Base-by-base conservation (phyloP, 495 filamentous ascomycete genomes). In the Arthonia radiata region DNA sequence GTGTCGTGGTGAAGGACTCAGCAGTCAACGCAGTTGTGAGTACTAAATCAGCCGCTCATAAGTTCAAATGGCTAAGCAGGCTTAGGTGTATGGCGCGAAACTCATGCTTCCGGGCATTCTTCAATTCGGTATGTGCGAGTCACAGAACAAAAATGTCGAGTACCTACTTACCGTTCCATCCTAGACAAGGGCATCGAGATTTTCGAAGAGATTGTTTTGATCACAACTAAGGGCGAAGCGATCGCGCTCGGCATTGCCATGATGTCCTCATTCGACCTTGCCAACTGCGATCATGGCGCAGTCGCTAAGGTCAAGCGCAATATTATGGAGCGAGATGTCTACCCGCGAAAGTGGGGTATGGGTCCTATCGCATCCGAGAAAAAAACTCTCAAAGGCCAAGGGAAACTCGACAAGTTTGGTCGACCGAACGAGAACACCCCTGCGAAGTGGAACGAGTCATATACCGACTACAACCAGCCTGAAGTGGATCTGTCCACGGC, bases 11-110 rank as follows among this genome's bases (percentile, higher is more conserved):
- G 40, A 97, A 97, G 61, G 86, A 97, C 45, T 86, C 75, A 36
- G 71, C 77, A 5, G 76, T 97, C 27, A 92, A 86, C 43, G 83
- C 86, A 23, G 74, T 97, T 17, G n/a, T n/a, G n/a, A n/a, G n/a
- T n/a, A n/a, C n/a, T n/a, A n/a, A n/a, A n/a, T n/a, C n/a, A n/a
- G n/a, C n/a, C n/a, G n/a, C n/a, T n/a, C n/a, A n/a, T n/a, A n/a
- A n/a, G n/a, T n/a, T n/a, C n/a, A n/a, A n/a, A n/a, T n/a, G n/a
- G n/a, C n/a, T n/a, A n/a, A n/a, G n/a, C n/a, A n/a, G n/a, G n/a
- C n/a, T n/a, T n/a, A n/a, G n/a, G 92, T 82, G 64, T 92, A 94
- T 49, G 86, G 86, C 45, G 86, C 89, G 10, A 93, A 92, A 57
- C 61, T 97, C 23, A 93, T 93, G 86, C 73, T 92, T 47, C 83